Base-by-base conservation (phyloP, 805 yeast species). In the Blastobotrys robertii region DNA sequence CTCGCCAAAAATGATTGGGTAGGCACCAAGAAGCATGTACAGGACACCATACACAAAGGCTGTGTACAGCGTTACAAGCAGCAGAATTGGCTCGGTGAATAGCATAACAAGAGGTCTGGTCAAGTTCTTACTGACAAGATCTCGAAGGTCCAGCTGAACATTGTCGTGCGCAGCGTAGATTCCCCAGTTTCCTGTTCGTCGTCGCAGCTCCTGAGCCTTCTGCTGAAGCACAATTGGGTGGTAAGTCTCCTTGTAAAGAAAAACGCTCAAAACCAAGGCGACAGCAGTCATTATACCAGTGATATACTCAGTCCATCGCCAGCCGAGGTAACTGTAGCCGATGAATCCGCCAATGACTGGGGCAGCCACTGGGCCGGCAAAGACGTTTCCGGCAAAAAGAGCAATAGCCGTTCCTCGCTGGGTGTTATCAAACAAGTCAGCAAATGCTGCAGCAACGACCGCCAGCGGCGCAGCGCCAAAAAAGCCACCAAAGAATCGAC, bases 381-480 rank as follows among this genome's bases (percentile, higher is more conserved):
- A 82, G 30, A 85, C 84, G 37, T 80, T 76, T 66, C 83, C 70
- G 1, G 85, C 69, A 54, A 86, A 87, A 12, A 81, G 49, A 8
- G 80, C 68, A 52, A 85, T 69, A 28, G 95, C 94, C 40, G 70
- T 73, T 52, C 96, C 96, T 64, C 96, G 75, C 16, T 69, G 57
- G 31, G 59, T 59, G 45, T 77, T 76, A 50, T 73, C 74, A 57
- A 77, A 85, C 70, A 85, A 70, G 61, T 87, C 96, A 6, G 94
- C 83, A 67, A 85, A 80, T 0, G 81, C 73, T 39, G 95, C 95
- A 22, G 95, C 94, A 8, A 79, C 87, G 34, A 84, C 85, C 22
- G 84, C 90, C 55, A 87, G 62, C 1, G 94, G 86, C 34, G 92
- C 86, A 14, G 94, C 85, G 50, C 94, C 95, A 44, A 81, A 63